Conservation (phyloP, 225 moss, liverwort and hornwort species). For the Antitrichia curtipendula region DNA sequence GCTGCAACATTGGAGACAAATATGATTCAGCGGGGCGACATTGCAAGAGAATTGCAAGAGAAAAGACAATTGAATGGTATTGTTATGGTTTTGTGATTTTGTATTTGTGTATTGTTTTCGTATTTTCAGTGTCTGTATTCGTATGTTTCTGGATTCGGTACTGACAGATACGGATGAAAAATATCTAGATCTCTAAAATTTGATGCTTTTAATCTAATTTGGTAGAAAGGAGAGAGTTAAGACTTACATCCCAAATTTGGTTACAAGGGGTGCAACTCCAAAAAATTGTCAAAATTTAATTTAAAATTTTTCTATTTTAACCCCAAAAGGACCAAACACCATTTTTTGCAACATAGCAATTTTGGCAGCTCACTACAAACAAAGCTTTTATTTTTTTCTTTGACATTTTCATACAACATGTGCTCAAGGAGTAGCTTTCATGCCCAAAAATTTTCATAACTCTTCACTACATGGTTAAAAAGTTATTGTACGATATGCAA, state of each 20-base stretch:
- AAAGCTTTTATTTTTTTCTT: too few species aligned
- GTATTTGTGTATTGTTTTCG: not conserved
- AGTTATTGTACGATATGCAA: too few species aligned
- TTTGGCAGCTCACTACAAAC: too few species aligned
- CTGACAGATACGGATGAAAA: not conserved
- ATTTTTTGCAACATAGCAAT: too few species aligned
- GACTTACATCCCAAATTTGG: not conserved
- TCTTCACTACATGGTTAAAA: too few species aligned
- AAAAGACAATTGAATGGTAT: not conserved
- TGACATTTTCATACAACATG: too few species aligned
- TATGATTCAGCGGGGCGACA: not conserved
- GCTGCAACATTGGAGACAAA: not conserved
- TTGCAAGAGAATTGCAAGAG: not conserved
- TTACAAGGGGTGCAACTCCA: accelerated
- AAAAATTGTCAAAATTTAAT: too few species aligned
- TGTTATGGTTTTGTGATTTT: not conserved
- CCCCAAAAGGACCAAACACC: too few species aligned
- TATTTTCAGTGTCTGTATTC: not conserved
- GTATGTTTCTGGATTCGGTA: not conserved
- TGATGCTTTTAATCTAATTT: not conserved
- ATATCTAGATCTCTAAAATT: not conserved
- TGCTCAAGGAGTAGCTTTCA: too few species aligned
- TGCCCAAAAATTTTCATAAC: too few species aligned
- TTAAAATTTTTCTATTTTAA: too few species aligned
- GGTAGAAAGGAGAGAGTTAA: not conserved